Evolutionary conservation across 306 rosid genomes (phyloP).

Genomic region (Vicia sativa): DNA sequence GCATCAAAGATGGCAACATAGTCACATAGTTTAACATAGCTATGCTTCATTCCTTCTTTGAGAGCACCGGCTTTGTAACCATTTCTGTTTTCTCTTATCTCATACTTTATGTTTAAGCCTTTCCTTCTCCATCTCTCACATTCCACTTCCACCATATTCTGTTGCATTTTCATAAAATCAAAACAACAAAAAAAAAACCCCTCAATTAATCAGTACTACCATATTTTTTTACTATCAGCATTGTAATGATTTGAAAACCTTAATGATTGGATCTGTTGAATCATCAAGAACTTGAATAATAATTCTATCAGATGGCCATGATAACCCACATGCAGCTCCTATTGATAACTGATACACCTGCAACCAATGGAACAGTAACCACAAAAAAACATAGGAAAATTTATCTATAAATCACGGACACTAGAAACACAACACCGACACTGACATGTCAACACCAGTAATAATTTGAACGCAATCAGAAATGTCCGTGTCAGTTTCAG

Average conservation of each 20-base stretch:
- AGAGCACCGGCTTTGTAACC: conserved; percentile 97
- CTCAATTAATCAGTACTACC: background rate
- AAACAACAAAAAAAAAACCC: background rate
- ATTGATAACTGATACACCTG: conserved; percentile 73
- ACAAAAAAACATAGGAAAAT: background rate
- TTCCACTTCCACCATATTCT: conserved; percentile 77
- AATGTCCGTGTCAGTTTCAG: too few species aligned
- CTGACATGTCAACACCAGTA: too few species aligned
- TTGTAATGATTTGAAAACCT: conserved; percentile 53
- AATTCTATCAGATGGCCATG: conserved; percentile 73
- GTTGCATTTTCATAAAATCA: conserved; percentile 11
- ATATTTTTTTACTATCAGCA: background rate
- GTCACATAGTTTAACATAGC: conserved; percentile 78
- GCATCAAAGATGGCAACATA: conserved; percentile 90
- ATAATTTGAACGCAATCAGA: too few species aligned
- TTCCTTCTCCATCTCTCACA: conserved; percentile 83
- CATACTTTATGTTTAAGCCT: conserved; percentile 87
- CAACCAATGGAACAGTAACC: conserved; percentile 36
- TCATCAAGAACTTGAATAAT: conserved; percentile 81
- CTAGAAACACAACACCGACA: too few species aligned
- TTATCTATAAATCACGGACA: too few species aligned
- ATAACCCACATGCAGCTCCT: conserved; percentile 71
- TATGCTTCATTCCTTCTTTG: conserved; percentile 87
- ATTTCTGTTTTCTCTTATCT: conserved; percentile 76
- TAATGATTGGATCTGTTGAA: conserved; percentile 66